Base-by-base conservation (phyloP, 768 basidiomycete species). In the Suillus subluteus region DNA sequence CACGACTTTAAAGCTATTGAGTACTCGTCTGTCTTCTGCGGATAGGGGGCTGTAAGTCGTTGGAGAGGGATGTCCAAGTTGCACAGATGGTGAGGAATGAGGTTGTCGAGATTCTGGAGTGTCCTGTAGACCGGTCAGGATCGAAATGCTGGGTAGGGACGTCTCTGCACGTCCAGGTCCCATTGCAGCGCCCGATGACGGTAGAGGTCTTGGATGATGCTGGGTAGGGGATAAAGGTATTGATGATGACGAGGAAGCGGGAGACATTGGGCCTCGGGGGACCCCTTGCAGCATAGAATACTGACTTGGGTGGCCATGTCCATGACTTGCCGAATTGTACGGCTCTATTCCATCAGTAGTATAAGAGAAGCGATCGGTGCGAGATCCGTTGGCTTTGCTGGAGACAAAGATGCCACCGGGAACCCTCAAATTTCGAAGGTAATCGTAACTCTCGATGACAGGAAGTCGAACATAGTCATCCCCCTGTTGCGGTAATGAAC, bases 351-450 rank as follows among this genome's bases (percentile, higher is more conserved):
- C 66, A 61, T 74, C 72, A 48, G 48, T 44, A 6, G 64, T 35
- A 46, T 44, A 46, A 44, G 71, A 63, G 61, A 69, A 67, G 9
- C 68, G 75, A 50, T 78, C 75, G 30, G 50, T 75, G 38, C 75
- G 71, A 12, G 74, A 54, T 3, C 78, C 82, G 18, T 68, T 78
- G 56, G 84, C 76, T 78, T 91, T 91, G 73, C 87, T 90, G 67
- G 90, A 91, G 52, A 86, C 81, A 73, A 91, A 93, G n/a, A 93
- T 79, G 4, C 90, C 89, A 65, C 84, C 84, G 5, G 91, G 91
- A 37, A 91, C 87, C 23, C 83, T 83, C 65, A 94, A 81, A 67
- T 79, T 82, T 65, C 88, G 86, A 66, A 94, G 84, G 73, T 91
- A 89, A 41, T 91, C 87, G 69, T 92, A 93, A 71, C 86, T 84